Evolutionary conservation across 106 monocot species (phyloP), one percentile per base, ranked within the genome.

Genomic region (Agapanthus africanus): DNA sequence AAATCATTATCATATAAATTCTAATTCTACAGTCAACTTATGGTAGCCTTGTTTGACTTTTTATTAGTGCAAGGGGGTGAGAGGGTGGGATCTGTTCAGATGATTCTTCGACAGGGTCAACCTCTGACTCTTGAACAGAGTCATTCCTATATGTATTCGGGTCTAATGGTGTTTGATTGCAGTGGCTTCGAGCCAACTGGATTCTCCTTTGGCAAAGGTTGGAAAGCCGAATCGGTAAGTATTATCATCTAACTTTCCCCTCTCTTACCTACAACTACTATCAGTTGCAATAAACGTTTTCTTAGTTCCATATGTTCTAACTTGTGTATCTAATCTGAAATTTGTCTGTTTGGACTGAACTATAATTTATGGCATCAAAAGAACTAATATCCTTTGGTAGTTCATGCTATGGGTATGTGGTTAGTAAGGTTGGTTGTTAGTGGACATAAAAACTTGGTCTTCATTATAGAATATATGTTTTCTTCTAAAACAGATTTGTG

Each of bases 181-280:
- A 67, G 84, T 59, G 88, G 88, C 41, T 81, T 79, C 74, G 81
- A 80, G 71, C 88, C 81, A 28, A 57, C 79, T 61, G 81, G 71
- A 14, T 88, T 84, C 54, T 65, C 73, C 44, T 88, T 88, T 66
- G 63, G 56, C 27, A 61, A 81, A 79, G 84, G 79, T 51, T 88
- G 88, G 88, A 81, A 59, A 65, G 88, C 72, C 64, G 75, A 88
- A 81, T 84, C 88, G 59, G 88, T 88, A 28, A 81, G 77, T 84
- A 36, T 37, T 35, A 73, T 1, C 30, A 62, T 46, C 47, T 15
- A 69, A 38, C n/a, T n/a, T n/a, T n/a, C n/a, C n/a, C n/a, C n/a
- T n/a, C 4, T 2, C 32, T 70, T 54, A 33, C 6, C 51, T 59
- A n/a, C 16, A 21, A 30, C 10, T 16, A 18, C 16, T 62, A 64